Percentiles rank a stretch among this genome's conserved stretches.
phyloP scores from a whole-genome alignment of 257 asterid species.

The Solanum appendiculatum region DNA sequence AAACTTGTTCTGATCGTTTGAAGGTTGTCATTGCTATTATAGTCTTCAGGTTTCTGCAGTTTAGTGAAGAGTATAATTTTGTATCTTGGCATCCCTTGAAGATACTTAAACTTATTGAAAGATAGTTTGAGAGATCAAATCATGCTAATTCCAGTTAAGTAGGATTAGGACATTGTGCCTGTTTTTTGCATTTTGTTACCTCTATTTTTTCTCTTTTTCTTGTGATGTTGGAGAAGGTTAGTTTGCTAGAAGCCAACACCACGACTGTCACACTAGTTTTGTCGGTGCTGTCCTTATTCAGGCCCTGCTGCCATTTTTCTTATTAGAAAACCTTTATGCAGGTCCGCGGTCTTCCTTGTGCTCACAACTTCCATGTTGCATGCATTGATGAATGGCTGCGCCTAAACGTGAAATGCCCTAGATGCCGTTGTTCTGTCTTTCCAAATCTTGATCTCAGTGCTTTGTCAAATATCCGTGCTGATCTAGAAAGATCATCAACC shows the following conservation, averaged over 20 bases:
- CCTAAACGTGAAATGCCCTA: slow-evolving; percentile 82
- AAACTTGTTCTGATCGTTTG: background rate
- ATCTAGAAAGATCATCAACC: slow-evolving; percentile 40
- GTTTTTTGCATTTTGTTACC: background rate
- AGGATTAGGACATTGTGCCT: background rate
- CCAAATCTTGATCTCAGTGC: slow-evolving; percentile 96
- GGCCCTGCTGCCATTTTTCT: background rate
- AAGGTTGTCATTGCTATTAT: background rate
- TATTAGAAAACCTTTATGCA: slow-evolving; percentile 34
- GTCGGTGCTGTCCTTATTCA: background rate
- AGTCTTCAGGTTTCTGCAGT: background rate
- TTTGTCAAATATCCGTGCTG: slow-evolving; percentile 61
- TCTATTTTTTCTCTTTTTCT: background rate
- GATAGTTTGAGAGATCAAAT: background rate
- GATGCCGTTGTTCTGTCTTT: slow-evolving; percentile 93
- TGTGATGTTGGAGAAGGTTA: background rate
- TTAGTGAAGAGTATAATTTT: background rate
- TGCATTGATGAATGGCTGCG: slow-evolving; percentile 98
- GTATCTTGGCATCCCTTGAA: background rate
- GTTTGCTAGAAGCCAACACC: background rate
- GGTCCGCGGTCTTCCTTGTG: slow-evolving; percentile 98
- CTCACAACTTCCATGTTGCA: slow-evolving; percentile 92
- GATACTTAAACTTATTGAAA: background rate
- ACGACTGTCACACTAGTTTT: background rate
- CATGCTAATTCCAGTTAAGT: background rate